Conservation (phyloP, 306 rosid species). For the Vigna angularis region DNA sequence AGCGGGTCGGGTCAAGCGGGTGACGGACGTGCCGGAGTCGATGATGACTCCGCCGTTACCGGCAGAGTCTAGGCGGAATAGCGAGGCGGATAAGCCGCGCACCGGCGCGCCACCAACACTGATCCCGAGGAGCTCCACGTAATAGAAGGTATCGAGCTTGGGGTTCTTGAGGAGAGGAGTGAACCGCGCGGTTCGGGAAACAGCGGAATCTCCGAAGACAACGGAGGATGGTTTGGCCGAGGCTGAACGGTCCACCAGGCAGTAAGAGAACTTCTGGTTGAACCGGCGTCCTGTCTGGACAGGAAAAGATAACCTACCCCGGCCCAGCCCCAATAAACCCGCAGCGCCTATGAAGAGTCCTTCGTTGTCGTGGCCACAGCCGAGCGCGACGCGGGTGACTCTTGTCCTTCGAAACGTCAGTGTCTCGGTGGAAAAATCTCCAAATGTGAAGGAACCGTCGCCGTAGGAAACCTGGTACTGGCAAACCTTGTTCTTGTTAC, state of each 20-base stretch:
- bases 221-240: slow-evolving; percentile 72
- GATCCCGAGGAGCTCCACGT: slow-evolving; percentile 72
- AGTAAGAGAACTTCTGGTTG: slow-evolving; percentile 86
- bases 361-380: slow-evolving; percentile 90
- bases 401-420: slow-evolving; percentile 73
- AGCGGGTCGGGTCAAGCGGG: slow-evolving; percentile 77
- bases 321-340: slow-evolving; percentile 85
- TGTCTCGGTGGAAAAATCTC: slow-evolving; percentile 88
- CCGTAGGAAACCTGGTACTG: slow-evolving; percentile 93
- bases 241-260: slow-evolving; percentile 91
- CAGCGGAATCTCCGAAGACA: slow-evolving; percentile 80
- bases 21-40: slow-evolving; percentile 93
- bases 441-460: slow-evolving; percentile 83
- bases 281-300: slow-evolving; percentile 71
- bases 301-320: slow-evolving; percentile 82
- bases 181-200: slow-evolving; percentile 82
- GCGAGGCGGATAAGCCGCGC: slow-evolving; percentile 63
- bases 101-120: slow-evolving; percentile 85
- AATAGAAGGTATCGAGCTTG: slow-evolving; percentile 85
- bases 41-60: slow-evolving; percentile 93
- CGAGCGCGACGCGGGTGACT: slow-evolving; percentile 75
- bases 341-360: slow-evolving; percentile 94
- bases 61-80: slow-evolving; percentile 66
- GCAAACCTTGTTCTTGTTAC: slow-evolving; percentile 60
- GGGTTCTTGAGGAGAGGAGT: slow-evolving; percentile 78